phyloP scores from a whole-genome alignment of 805 yeast species.

The Saccharomycopsis lassenensis region DNA sequence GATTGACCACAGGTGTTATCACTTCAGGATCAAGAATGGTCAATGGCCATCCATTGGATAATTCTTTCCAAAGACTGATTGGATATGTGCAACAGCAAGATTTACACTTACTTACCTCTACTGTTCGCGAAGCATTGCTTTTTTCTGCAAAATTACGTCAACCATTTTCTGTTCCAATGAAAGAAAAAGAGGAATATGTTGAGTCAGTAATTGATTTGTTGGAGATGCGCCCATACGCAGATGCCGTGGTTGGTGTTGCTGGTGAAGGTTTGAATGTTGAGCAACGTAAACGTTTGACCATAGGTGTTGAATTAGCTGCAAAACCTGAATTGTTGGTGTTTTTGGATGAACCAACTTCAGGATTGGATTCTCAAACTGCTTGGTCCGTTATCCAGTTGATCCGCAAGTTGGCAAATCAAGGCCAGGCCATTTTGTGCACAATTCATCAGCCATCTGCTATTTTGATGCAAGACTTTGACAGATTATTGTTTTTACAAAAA shows the following conservation, averaged over 20 bases:
- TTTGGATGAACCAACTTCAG: conserved; percentile 62
- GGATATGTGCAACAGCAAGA: conserved; percentile 76
- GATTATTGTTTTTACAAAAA: conserved; percentile 53
- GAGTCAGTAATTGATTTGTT: conserved; percentile 52
- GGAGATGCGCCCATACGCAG: conserved; percentile 55
- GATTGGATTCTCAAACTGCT: conserved; percentile 58
- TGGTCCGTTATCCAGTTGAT: conserved; percentile 54
- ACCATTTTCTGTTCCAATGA: conserved; percentile 37
- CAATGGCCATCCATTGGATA: conserved; percentile 42
- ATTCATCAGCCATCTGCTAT: conserved; percentile 84
- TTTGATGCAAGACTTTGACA: conserved; percentile 66
- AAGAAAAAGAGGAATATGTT: conserved; percentile 54
- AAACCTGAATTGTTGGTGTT: conserved; percentile 50
- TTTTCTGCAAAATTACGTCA: conserved; percentile 63
- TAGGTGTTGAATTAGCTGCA: conserved; percentile 59
- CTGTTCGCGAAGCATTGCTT: conserved; percentile 61
- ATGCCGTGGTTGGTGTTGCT: conserved; percentile 64
- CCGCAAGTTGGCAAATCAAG: conserved; percentile 47
- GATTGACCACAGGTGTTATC: conserved; percentile 42
- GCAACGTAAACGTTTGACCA: conserved; percentile 50
- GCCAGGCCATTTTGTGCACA: conserved; percentile 61
- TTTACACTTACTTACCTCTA: conserved; percentile 51
- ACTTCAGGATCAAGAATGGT: conserved; percentile 43
- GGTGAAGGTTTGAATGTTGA: conserved; percentile 62
- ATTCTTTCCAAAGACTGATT: conserved; percentile 46